These are phyloP conservation scores for Dendrocalamus sinicus DNA, from an alignment of 176 grass and related monocot genomes.

Conservation along the genomic window DNA sequence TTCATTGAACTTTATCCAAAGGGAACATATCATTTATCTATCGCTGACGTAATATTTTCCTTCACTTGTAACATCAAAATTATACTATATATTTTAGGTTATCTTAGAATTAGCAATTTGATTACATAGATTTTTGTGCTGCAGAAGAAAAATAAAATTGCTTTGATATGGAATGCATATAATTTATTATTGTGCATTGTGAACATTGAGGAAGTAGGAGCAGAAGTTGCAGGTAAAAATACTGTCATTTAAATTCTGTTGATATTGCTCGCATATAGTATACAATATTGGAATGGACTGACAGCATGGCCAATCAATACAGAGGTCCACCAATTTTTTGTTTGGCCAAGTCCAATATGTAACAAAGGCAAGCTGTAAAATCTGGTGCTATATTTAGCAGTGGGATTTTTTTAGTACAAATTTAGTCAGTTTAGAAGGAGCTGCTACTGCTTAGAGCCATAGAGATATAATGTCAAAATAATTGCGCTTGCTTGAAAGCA, in stretches of 20 bases:
- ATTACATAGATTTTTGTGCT: too few species aligned
- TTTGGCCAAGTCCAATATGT: not conserved
- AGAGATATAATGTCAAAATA: not conserved
- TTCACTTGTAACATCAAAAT: not conserved
- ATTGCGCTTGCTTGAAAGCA: not conserved
- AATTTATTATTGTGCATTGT: conserved; percentile 6
- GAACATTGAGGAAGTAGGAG: not conserved
- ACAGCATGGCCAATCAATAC: not conserved
- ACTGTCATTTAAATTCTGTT: conserved; percentile 2
- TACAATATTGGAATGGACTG: not conserved
- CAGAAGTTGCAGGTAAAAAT: conserved; percentile 26
- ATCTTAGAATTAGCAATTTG: too few species aligned
- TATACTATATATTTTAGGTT: too few species aligned
- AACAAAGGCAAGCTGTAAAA: not conserved
- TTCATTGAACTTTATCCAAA: not conserved
- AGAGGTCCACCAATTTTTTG: not conserved
- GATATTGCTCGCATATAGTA: not conserved
- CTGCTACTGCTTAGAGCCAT: not conserved
- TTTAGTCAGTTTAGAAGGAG: not conserved
- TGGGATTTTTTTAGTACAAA: conserved; percentile 2
- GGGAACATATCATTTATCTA: not conserved
- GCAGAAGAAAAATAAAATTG: too few species aligned
- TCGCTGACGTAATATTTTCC: not conserved
- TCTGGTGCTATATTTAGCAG: conserved; percentile 12
- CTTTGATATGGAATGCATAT: conserved; percentile 8